These are phyloP conservation scores for Evernia prunastri DNA, from an alignment of 495 filamentous ascomycete species.

Conservation along the genomic window DNA sequence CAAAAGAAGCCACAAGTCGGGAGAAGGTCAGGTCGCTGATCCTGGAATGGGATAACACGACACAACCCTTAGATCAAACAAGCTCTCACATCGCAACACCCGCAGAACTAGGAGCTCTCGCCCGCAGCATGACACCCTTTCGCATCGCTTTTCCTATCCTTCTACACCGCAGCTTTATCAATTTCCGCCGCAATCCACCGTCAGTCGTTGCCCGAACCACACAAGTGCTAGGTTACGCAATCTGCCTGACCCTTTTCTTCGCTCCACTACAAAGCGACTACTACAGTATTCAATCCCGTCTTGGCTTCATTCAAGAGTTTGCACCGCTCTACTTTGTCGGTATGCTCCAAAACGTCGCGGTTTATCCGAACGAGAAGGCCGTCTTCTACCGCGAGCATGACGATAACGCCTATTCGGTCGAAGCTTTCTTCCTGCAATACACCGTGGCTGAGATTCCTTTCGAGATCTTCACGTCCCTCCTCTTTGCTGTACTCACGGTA, in stretches of 20 bases:
- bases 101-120: slow-evolving; percentile 60
- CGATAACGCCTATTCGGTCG: slow-evolving; percentile 58
- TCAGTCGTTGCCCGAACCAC: slow-evolving; percentile 57
- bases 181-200: slow-evolving; percentile 59
- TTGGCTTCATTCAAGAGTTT: slow-evolving; percentile 65
- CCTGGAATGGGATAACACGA: slow-evolving; percentile 40
- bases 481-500: slow-evolving; percentile 55
- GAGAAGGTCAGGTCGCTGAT: slow-evolving; percentile 54
- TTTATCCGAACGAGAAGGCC: slow-evolving; percentile 54
- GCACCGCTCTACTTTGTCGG: slow-evolving; percentile 67
- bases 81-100: slow-evolving; percentile 52
- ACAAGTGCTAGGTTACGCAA: slow-evolving; percentile 59
- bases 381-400: slow-evolving; percentile 32
- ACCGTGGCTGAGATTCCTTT: slow-evolving; percentile 62
- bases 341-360: slow-evolving; percentile 70
- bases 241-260: slow-evolving; percentile 64
- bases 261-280: slow-evolving; percentile 63
- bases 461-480: slow-evolving; percentile 54
- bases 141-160: slow-evolving; percentile 56
- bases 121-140: slow-evolving; percentile 55
- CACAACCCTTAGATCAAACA: slow-evolving; percentile 21
- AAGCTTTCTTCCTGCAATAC: slow-evolving; percentile 63
- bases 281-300: slow-evolving; percentile 58
- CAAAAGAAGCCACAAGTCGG: slow-evolving; percentile 51
- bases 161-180: slow-evolving; percentile 55